phyloP scores from a whole-genome alignment of 768 basidiomycete species.

The Coprinopsis sp. region DNA sequence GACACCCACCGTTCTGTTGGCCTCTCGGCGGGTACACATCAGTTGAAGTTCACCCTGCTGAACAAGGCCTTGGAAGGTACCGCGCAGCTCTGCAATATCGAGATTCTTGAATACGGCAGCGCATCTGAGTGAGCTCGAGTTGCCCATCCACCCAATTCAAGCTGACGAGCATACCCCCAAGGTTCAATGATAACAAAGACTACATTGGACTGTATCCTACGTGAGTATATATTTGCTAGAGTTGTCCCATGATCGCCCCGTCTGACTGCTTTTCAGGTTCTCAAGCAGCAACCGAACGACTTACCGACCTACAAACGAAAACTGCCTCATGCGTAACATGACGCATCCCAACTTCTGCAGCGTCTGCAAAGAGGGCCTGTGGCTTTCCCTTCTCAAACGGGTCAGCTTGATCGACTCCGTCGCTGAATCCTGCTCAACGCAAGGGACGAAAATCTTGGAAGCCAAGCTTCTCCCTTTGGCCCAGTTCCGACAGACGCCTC shows the following conservation, averaged over 20 bases:
- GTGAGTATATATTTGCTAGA: slow-evolving; percentile 47
- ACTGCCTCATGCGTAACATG: slow-evolving; percentile 76
- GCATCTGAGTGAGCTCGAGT: slow-evolving; percentile 53
- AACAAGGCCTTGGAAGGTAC: slow-evolving; percentile 44
- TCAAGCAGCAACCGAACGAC: slow-evolving; percentile 59
- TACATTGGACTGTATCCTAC: slow-evolving; percentile 72
- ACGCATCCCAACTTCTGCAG: slow-evolving; percentile 69
- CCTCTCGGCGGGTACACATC: slow-evolving; percentile 51
- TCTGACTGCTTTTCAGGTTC: slow-evolving; percentile 37
- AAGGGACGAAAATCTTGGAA: no score
- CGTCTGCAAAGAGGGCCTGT: slow-evolving; percentile 69
- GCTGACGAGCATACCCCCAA: slow-evolving; percentile 22
- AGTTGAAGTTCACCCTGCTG: slow-evolving; percentile 52
- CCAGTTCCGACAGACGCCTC: slow-evolving; percentile 35
- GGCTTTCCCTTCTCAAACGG: slow-evolving; percentile 57
- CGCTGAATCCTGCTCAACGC: slow-evolving; percentile 39
- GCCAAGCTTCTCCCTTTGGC: slow-evolving; percentile 56
- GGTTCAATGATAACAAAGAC: slow-evolving; percentile 55
- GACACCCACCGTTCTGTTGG: slow-evolving; percentile 42
- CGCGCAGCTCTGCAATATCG: slow-evolving; percentile 72
- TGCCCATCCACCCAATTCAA: not conserved
- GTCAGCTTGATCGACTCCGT: slow-evolving; percentile 60
- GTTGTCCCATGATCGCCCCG: not conserved
- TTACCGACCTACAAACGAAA: slow-evolving; percentile 77
- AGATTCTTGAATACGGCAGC: slow-evolving; percentile 68